Evolutionary conservation across 2,329 filamentous ascomycete species (phyloP), one percentile per base, ranked within the genome.

Genomic region (Cladophialophora psammophila): DNA sequence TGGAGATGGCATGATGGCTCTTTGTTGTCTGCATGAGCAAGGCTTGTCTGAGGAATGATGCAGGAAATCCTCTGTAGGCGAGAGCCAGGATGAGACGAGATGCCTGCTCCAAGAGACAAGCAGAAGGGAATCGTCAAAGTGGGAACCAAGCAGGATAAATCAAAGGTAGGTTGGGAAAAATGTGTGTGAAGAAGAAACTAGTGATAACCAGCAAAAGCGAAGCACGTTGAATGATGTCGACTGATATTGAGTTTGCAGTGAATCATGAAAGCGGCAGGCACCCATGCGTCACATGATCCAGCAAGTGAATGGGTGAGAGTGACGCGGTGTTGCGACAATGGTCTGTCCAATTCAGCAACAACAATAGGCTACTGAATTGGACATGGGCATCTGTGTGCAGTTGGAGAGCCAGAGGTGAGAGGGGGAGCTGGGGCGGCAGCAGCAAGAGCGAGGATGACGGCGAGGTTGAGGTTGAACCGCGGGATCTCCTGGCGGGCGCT

Each of bases 1-100:
- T 31, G 56, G 35, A 7, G 48, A 31, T 3, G 40, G 45, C 53
- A 63, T 67, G n/a, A 5, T 52, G 55, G 15, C 45, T 31, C 20
- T 50, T 50, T 12, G 15, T 9, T 9, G 9, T 50, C 26, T 26
- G 45, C 45, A 50, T n/a, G 15, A 26, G 20, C 20, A 10, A 12
- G 1, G 45, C 5, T 9, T 50, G 45, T 32, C 5, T 15, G 31
- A n/a, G 31, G 31, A 35, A 10, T 55, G 52, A 55, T 55, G 9
- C 13, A 55, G 31, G 13, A 12, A 26, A 50, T 50, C 12, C 9
- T 50, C 10, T 13, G 15, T 12, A 8, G 5, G 12, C 18, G 7
- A 50, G 45, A 26, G 18, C 7, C 2, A 12, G 18, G 18, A 50
- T 12, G 18, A 26, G 18, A 6, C 12, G 45, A 26, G 18, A 50